Percentiles rank a stretch among this genome's conserved stretches.
phyloP scores from a whole-genome alignment of 768 basidiomycete genomes.

The Tulasnella sp. region DNA sequence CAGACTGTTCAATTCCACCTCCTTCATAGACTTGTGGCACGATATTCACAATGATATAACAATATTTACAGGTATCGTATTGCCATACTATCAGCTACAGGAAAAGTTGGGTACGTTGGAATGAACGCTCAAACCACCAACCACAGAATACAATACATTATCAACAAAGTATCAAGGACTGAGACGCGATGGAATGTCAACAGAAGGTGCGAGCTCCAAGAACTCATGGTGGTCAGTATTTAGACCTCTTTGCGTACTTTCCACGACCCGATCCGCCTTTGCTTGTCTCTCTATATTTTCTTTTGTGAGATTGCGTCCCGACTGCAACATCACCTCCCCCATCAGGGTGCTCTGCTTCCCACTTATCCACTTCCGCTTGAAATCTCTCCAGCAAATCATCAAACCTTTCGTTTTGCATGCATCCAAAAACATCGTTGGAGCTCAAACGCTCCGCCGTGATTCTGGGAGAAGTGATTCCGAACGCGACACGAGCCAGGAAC shows the following conservation, averaged over 20 bases:
- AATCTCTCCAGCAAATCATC: slow-evolving; percentile 31
- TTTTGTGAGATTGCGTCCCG: background rate
- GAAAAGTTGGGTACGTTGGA: no score
- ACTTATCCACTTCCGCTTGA: slow-evolving; percentile 14
- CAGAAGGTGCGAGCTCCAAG: no score
- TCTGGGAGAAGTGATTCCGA: slow-evolving; percentile 36
- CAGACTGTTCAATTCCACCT: no score
- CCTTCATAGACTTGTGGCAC: no score
- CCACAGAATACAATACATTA: no score
- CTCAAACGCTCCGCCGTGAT: slow-evolving; percentile 33
- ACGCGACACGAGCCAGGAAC: slow-evolving; percentile 38
- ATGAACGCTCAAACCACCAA: no score
- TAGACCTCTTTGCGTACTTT: background rate
- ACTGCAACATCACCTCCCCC: background rate
- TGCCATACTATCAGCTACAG: no score
- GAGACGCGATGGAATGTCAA: no score
- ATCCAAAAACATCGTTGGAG: slow-evolving; percentile 34
- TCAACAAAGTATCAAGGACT: no score
- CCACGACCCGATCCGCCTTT: background rate
- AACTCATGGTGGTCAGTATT: no score
- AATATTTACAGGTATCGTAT: no score
- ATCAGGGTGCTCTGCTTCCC: background rate
- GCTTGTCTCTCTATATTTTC: background rate
- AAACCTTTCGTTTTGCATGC: slow-evolving; percentile 33
- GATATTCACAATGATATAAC: no score